Evolutionary conservation across 192 early-diverging fungal genomes (phyloP).

Genomic region (Coemansia sp.): DNA sequence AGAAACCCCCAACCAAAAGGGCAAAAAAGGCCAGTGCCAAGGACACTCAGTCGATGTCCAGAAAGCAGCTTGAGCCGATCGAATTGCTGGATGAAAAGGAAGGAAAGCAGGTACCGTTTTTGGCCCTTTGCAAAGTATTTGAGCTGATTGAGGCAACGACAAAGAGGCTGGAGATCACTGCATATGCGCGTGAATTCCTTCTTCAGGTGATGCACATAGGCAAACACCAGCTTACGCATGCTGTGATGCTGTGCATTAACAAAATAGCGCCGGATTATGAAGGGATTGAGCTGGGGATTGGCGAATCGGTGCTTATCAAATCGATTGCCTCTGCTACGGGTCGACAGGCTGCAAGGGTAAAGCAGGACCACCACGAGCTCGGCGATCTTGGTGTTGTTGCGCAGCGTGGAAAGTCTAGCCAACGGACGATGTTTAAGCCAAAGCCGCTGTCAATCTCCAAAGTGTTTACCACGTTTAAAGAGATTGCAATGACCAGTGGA

Average conservation of each 20-base stretch:
- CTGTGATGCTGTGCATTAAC: constrained; percentile 91
- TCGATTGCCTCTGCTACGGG: constrained; percentile 91
- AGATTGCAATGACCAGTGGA: constrained; percentile 83
- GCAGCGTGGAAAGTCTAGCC: constrained; percentile 80
- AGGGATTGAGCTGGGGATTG: constrained; percentile 93
- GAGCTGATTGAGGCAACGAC: constrained; percentile 86
- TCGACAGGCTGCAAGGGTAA: constrained; percentile 70
- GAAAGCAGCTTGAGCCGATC: constrained; percentile 13
- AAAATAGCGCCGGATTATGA: constrained; percentile 94
- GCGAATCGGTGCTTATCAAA: constrained; percentile 90
- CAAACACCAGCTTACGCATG: constrained; percentile 51
- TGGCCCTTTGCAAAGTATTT: constrained; percentile 87
- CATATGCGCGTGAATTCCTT: constrained; percentile 36
- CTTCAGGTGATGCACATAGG: constrained; percentile 36
- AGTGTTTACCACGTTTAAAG: constrained; percentile 85
- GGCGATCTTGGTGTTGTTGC: constrained; percentile 94
- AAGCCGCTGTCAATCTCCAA: constrained; percentile 76
- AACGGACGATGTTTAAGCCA: constrained; percentile 79
- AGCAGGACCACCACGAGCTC: constrained; percentile 69
- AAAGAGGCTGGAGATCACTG: constrained; percentile 62
- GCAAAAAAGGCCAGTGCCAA: constrained; percentile 26
- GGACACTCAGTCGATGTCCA: neutral
- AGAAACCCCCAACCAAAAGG: constrained; percentile 16
- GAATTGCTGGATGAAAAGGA: constrained; percentile 41
- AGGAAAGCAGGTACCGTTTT: constrained; percentile 64